phyloP scores from a whole-genome alignment of 768 basidiomycete genomes.

The Tulasnella sp. region DNA sequence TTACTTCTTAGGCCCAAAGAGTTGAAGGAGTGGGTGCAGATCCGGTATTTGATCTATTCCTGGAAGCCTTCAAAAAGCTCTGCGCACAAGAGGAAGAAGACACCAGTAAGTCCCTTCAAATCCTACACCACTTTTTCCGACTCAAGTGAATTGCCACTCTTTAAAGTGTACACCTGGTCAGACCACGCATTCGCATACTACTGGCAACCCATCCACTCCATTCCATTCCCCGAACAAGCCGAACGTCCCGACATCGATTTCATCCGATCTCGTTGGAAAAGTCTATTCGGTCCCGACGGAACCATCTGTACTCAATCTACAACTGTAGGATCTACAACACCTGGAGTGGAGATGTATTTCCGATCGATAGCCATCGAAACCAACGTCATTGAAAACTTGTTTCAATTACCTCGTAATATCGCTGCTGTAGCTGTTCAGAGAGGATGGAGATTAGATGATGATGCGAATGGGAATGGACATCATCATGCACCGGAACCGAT shows the following conservation, averaged over 20 bases:
- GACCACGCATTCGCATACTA: neutral
- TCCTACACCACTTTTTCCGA: neutral
- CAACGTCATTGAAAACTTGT: slow-evolving; percentile 1
- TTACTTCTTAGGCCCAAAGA: neutral
- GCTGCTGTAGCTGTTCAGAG: neutral
- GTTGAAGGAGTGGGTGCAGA: neutral
- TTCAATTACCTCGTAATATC: neutral
- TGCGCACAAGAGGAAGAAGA: neutral
- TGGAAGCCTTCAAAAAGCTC: neutral
- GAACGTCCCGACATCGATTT: neutral
- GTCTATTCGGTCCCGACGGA: neutral
- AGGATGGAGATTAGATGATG: no score
- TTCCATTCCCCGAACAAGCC: neutral
- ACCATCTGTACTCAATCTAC: no score
- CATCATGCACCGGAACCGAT: no score
- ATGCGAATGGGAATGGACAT: no score
- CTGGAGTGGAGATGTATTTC: neutral
- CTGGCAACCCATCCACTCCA: neutral
- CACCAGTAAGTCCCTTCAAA: neutral
- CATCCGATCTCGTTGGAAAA: neutral
- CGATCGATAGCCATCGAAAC: neutral
- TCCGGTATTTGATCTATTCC: neutral
- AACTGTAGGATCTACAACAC: no score
- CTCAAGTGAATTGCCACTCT: neutral
- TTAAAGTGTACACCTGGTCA: neutral